These are phyloP conservation scores for Sporothrix inflata DNA, from an alignment of 2,329 filamentous ascomycete species.

Conservation along the genomic window DNA sequence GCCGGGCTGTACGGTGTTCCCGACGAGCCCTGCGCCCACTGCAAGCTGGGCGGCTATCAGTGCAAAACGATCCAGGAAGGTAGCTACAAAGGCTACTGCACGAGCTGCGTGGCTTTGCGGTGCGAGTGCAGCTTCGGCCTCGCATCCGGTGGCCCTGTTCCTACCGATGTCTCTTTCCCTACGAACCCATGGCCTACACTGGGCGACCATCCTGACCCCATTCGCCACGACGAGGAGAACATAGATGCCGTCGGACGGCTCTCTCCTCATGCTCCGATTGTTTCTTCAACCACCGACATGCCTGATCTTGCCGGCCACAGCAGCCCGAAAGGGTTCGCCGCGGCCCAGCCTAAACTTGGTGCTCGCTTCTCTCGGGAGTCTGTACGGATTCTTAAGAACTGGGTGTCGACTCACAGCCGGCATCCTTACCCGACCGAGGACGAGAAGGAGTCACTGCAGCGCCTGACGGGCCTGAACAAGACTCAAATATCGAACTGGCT, in stretches of 20 bases:
- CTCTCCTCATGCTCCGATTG: slow-evolving; percentile 33
- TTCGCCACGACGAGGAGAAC: slow-evolving; percentile 44
- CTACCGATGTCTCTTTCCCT: slow-evolving; percentile 47
- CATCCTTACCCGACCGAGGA: slow-evolving; percentile 89
- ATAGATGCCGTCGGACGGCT: slow-evolving; percentile 36
- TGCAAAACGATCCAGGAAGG: slow-evolving; percentile 66
- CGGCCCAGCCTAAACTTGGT: slow-evolving; percentile 62
- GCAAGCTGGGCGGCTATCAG: slow-evolving; percentile 55
- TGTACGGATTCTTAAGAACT: slow-evolving; percentile 78
- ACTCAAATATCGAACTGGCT: slow-evolving; percentile 91
- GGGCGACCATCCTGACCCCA: slow-evolving; percentile 49
- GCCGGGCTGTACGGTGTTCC: slow-evolving; percentile 46
- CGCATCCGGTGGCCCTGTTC: slow-evolving; percentile 38
- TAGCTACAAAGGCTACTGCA: slow-evolving; percentile 63
- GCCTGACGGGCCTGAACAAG: slow-evolving; percentile 77
- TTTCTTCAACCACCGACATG: slow-evolving; percentile 27
- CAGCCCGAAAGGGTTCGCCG: slow-evolving; percentile 37
- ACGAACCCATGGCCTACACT: slow-evolving; percentile 51
- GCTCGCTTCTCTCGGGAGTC: slow-evolving; percentile 80
- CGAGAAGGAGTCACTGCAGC: slow-evolving; percentile 79
- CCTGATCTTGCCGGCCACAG: not conserved
- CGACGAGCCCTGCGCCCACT: slow-evolving; percentile 56
- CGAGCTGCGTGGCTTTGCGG: slow-evolving; percentile 63
- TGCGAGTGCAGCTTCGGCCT: slow-evolving; percentile 61
- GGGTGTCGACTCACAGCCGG: slow-evolving; percentile 77